Evolutionary conservation across 1,284 basidiomycete species (phyloP).

Genomic region (Hemileccinum hortonii): DNA sequence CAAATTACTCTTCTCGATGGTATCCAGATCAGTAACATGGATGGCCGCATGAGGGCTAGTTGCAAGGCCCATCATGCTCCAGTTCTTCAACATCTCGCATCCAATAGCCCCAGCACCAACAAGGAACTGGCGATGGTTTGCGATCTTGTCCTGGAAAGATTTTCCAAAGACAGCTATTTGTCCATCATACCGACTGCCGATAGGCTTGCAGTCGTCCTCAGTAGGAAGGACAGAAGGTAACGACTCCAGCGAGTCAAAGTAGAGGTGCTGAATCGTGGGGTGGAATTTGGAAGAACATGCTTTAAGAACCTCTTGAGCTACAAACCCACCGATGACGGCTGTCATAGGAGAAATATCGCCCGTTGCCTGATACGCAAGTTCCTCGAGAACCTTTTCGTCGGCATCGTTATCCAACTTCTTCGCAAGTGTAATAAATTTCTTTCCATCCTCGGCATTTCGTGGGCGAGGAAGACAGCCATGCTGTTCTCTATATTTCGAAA

Average conservation of each 20-base stretch:
- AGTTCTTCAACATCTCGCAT: constrained; percentile 99
- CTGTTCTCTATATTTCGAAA: constrained; percentile 78
- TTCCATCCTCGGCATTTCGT: constrained; percentile 82
- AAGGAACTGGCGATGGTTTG: constrained; percentile 91
- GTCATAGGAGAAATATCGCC: constrained; percentile 93
- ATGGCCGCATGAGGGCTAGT: constrained; percentile 81
- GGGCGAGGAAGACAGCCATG: constrained; percentile 78
- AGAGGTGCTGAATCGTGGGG: constrained; percentile 93
- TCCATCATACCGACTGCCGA: constrained; percentile 85
- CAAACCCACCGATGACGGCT: constrained; percentile 96
- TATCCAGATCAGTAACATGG: constrained; percentile 96
- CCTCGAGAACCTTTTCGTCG: constrained; percentile 79
- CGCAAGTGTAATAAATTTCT: constrained; percentile 68
- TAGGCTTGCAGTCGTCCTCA: constrained; percentile 85
- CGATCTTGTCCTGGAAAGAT: constrained; percentile 90
- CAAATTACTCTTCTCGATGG: constrained; percentile 98
- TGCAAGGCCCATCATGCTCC: constrained; percentile 98
- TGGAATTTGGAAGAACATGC: constrained; percentile 99
- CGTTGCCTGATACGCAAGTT: constrained; percentile 89
- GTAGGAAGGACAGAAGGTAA: constrained; percentile 74
- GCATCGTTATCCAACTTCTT: constrained; percentile 77
- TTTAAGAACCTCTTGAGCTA: constrained; percentile 98
- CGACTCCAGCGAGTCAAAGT: constrained; percentile 98
- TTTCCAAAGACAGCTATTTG: constrained; percentile 97
- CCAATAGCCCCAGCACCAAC: constrained; percentile 99